Percentiles rank a stretch among this genome's conserved stretches.
These are phyloP conservation scores for Gonapodya sp. DNA, from an alignment of 192 early-diverging fungal genomes.

Conservation along the genomic window DNA sequence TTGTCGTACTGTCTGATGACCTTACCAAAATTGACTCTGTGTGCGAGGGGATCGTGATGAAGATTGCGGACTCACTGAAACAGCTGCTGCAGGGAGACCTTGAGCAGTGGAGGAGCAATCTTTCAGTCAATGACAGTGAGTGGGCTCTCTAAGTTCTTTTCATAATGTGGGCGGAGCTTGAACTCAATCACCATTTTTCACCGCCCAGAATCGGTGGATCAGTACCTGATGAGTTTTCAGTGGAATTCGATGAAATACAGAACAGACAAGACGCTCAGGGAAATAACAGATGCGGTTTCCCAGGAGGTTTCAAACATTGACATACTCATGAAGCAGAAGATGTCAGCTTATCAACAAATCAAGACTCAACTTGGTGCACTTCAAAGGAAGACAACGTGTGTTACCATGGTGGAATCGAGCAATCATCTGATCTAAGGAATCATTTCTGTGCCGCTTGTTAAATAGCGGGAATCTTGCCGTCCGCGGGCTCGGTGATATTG, in stretches of 20 bases:
- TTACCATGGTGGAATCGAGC: slow-evolving; percentile 8
- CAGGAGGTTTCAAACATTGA: slow-evolving; percentile 89
- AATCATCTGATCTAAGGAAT: neutral
- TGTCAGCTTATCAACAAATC: slow-evolving; percentile 73
- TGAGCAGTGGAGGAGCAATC: slow-evolving; percentile 49
- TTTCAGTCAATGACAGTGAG: slow-evolving; percentile 77
- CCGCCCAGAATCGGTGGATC: slow-evolving; percentile 67
- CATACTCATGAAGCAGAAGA: slow-evolving; percentile 78
- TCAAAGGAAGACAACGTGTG: slow-evolving; percentile 73
- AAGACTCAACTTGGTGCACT: slow-evolving; percentile 73
- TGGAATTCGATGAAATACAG: slow-evolving; percentile 98
- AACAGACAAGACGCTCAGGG: slow-evolving; percentile 80
- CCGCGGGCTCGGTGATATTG: slow-evolving; percentile 70
- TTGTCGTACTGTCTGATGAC: slow-evolving; percentile 92
- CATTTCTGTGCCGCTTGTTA: neutral
- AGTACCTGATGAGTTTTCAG: slow-evolving; percentile 75
- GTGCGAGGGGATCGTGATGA: slow-evolving; percentile 63
- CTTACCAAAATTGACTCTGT: slow-evolving; percentile 72
- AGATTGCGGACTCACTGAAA: slow-evolving; percentile 78
- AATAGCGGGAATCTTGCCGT: slow-evolving; percentile 83
- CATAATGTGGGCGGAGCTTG: neutral
- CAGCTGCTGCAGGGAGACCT: slow-evolving; percentile 56
- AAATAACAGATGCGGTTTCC: slow-evolving; percentile 67
- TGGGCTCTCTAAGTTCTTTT: slow-evolving; percentile 15
- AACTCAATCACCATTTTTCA: slow-evolving; percentile 11